Conservation (phyloP, 768 basidiomycete genomes). For the Multifurca ochricompacta region DNA sequence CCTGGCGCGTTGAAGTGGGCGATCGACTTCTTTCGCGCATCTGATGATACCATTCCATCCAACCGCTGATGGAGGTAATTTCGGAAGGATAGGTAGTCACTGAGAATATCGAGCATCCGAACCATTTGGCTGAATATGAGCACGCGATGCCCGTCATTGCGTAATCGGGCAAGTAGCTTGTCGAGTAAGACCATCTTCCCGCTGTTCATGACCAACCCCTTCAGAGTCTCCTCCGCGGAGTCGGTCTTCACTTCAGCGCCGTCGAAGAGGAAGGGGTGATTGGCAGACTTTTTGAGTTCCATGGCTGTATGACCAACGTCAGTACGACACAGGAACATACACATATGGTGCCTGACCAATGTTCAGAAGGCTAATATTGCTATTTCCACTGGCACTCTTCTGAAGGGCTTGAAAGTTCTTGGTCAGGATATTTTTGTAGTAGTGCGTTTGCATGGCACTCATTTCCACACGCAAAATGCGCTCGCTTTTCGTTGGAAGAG, state of each 20-base stretch:
- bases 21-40: slow-evolving; percentile 89
- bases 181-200: slow-evolving; percentile 98
- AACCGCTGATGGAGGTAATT: slow-evolving; percentile 91
- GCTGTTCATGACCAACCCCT: slow-evolving; percentile 96
- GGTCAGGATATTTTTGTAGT: slow-evolving; percentile 97
- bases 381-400: slow-evolving; percentile 82
- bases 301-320: slow-evolving; percentile 50
- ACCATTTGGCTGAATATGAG: slow-evolving; percentile 99
- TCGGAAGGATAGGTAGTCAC: slow-evolving; percentile 88
- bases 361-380: slow-evolving; percentile 92
- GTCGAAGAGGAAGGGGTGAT: slow-evolving; percentile 96
- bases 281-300: slow-evolving; percentile 98
- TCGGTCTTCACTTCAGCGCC: slow-evolving; percentile 71
- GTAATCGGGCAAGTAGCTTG: slow-evolving; percentile 86
- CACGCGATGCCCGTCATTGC: slow-evolving; percentile 90
- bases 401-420: slow-evolving; percentile 93
- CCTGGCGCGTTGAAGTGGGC: slow-evolving; percentile 93
- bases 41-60: slow-evolving; percentile 92
- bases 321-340: neutral
- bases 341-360: slow-evolving; percentile 48
- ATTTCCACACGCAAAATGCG: slow-evolving; percentile 96
- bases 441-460: slow-evolving; percentile 92
- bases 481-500: slow-evolving; percentile 95
- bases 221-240: slow-evolving; percentile 74
- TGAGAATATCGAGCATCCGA: slow-evolving; percentile 95